A percentile compares a stretch with the other conserved stretches of the same genome.
Evolutionary conservation across 2,329 filamentous ascomycete genomes (phyloP).

Genomic region (Clarireedia homoeocarpa): DNA sequence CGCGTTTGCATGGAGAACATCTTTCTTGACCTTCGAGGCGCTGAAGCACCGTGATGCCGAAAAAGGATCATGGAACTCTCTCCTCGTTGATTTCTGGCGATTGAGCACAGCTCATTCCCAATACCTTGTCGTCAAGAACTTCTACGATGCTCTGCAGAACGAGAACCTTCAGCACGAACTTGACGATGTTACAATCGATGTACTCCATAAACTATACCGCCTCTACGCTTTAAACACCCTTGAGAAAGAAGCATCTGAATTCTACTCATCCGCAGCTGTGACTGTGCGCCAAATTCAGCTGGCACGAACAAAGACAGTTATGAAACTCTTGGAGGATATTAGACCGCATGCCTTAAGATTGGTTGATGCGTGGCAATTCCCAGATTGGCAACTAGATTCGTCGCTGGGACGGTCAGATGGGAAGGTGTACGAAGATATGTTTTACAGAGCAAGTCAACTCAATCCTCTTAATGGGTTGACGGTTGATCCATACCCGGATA

Average conservation of each 20-base stretch:
- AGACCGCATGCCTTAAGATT: conserved; percentile 64
- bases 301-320: conserved; percentile 57
- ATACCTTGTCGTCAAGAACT: conserved; percentile 73
- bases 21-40: conserved; percentile 68
- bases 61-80: conserved; percentile 69
- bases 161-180: conserved; percentile 44
- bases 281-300: conserved; percentile 67
- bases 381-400: conserved; percentile 70
- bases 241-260: conserved; percentile 61
- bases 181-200: conserved; percentile 45
- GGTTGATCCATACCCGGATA: conserved; percentile 65
- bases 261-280: conserved; percentile 62
- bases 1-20: conserved; percentile 68
- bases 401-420: conserved; percentile 64
- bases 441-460: conserved; percentile 60
- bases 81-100: conserved; percentile 72
- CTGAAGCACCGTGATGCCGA: conserved; percentile 66
- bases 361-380: conserved; percentile 69
- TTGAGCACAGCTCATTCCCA: conserved; percentile 68
- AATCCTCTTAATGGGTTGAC: conserved; percentile 68
- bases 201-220: conserved; percentile 61
- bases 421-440: conserved; percentile 72
- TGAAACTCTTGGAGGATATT: conserved; percentile 63
- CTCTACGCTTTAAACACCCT: conserved; percentile 59
- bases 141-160: conserved; percentile 60